Conservation (phyloP, 768 basidiomycete species). For the Pholiota microspora region DNA sequence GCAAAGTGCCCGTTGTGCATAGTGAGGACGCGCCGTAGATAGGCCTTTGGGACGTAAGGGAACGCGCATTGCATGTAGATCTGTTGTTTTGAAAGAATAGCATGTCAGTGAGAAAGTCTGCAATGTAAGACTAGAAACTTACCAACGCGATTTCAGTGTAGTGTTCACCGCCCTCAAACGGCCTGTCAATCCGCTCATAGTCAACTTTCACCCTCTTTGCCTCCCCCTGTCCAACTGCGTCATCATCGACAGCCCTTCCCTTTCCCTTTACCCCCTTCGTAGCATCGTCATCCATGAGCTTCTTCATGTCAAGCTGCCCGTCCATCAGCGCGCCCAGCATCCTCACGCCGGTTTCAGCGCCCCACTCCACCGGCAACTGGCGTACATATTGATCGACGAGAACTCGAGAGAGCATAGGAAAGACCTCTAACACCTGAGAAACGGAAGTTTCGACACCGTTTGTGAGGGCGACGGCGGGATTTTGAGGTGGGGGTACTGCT, state of each 20-base stretch:
- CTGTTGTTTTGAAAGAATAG: neutral
- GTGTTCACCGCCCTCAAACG: constrained; percentile 34
- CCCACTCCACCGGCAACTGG: neutral
- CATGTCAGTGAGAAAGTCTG: neutral
- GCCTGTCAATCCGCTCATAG: constrained; percentile 48
- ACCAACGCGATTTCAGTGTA: constrained; percentile 47
- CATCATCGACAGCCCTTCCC: constrained; percentile 31
- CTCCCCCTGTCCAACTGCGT: constrained; percentile 24
- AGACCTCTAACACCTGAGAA: neutral
- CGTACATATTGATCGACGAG: neutral
- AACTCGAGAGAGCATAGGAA: neutral
- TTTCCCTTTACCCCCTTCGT: constrained; percentile 11
- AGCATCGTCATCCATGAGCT: neutral
- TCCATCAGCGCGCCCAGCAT: neutral
- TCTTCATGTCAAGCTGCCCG: neutral
- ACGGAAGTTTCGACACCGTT: neutral
- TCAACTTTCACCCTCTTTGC: constrained; percentile 51
- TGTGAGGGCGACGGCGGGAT: neutral
- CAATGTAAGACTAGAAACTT: neutral
- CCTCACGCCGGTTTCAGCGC: neutral
- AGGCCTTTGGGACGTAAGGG: neutral
- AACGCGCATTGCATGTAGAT: neutral
- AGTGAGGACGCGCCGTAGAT: neutral
- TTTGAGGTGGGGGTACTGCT: neutral
- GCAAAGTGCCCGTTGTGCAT: neutral